Evolutionary conservation across 2,329 filamentous ascomycete genomes (phyloP).

Genomic region (Aspergillus sp.): DNA sequence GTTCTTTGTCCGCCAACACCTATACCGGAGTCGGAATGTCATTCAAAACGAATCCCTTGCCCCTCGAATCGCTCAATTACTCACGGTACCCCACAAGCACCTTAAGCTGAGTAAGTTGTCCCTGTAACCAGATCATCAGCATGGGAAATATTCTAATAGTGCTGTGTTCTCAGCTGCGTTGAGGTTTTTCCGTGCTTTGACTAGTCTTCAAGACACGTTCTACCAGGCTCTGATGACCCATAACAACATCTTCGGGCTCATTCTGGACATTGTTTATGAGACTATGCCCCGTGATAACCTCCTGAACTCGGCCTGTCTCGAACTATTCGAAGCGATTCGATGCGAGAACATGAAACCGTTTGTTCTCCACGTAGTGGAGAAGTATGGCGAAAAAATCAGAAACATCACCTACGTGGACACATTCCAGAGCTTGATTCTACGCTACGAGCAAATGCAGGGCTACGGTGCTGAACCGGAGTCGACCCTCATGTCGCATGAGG

Average conservation of each 20-base stretch:
- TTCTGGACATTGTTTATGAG: constrained; percentile 78
- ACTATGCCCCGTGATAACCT: constrained; percentile 92
- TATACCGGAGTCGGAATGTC: constrained; percentile 83
- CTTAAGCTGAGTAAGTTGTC: constrained; percentile 73
- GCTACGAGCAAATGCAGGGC: constrained; percentile 77
- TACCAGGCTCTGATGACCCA: constrained; percentile 83
- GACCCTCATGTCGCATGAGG: constrained; percentile 69
- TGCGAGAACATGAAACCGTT: constrained; percentile 78
- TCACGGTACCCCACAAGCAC: constrained; percentile 84
- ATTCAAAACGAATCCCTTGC: constrained; percentile 78
- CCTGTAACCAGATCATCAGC: neutral
- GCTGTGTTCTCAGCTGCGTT: constrained; percentile 65
- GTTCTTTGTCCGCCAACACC: constrained; percentile 90
- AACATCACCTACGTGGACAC: constrained; percentile 80
- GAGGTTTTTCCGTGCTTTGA: constrained; percentile 87
- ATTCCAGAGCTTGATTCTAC: constrained; percentile 72
- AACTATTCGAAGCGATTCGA: constrained; percentile 89
- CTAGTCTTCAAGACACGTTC: constrained; percentile 85
- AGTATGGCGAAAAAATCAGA: constrained; percentile 75
- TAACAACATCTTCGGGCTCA: constrained; percentile 77
- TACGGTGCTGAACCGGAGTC: constrained; percentile 65
- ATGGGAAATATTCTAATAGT: neutral
- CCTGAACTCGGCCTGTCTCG: constrained; percentile 87
- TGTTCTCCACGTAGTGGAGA: constrained; percentile 79
- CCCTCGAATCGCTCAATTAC: constrained; percentile 76